Evolutionary conservation across 352 stramenopile species (phyloP), one percentile per base, ranked within the genome.

Genomic region (Phytophthora litchii): DNA sequence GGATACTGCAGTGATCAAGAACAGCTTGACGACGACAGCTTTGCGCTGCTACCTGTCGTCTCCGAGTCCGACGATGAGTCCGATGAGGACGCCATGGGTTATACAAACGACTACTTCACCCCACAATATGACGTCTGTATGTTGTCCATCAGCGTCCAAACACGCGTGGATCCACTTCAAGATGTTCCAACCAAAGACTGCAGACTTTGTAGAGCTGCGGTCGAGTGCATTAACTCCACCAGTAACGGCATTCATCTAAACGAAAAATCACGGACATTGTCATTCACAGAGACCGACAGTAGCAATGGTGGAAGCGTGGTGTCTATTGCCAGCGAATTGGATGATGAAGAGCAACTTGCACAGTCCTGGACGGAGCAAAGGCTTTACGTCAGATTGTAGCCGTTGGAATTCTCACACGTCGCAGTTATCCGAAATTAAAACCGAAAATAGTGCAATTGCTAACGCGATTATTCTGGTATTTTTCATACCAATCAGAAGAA

Each of bases 371-470:
- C 50, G 5, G 35, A 67, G 36, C 58, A 63, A 20, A 61, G 60
- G 45, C 7, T 74, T 13, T 74, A 74, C 25, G 60, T 74, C 29
- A 32, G 66, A 41, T 41, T 74, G 19, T 74, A 73, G 53, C 35
- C 44, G 9, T 54, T 54, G 44, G 17, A 9, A 14, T 50, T 29
- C 48, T 57, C 35, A 60, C 55, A 52, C 52, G 29, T 51, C 51
- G 17, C 29, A 57, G 29, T 27, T 27, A 35, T 35, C 14, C 19
- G 17, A 13, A 41, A 35, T 34, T 35, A n/a, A n/a, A n/a, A n/a
- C n/a, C n/a, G n/a, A n/a, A n/a, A n/a, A n/a, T n/a, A n/a, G n/a
- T n/a, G n/a, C n/a, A n/a, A 27, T 5, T 27, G 23, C 23, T 27
- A 35, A 44, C 11, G 4, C 12, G 19, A 44, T 43, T 45, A 27